Percentiles rank a stretch among this genome's conserved stretches.
Evolutionary conservation across 2,329 filamentous ascomycete genomes (phyloP).

Genomic region (Colletotrichum abscissum): DNA sequence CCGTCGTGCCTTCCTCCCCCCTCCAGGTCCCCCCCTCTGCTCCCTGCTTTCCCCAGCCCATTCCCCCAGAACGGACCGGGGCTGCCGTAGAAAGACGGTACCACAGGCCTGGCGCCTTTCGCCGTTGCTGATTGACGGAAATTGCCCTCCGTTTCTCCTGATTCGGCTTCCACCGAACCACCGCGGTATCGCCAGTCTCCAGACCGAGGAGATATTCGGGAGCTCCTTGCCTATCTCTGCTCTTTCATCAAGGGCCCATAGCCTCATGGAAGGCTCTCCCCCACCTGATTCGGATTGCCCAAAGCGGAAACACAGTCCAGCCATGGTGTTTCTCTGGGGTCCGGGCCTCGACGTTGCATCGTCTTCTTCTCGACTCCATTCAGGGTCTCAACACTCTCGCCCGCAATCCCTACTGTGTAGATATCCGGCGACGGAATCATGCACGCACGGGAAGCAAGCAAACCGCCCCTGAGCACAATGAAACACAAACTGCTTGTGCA

Average conservation of each 20-base stretch:
- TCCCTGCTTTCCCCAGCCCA: not conserved
- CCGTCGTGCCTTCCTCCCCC: not conserved
- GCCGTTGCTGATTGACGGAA: slow-evolving; percentile 28
- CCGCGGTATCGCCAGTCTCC: not conserved
- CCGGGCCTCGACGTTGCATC: not conserved
- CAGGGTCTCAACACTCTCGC: not conserved
- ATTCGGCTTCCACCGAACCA: not conserved
- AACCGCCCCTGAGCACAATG: slow-evolving; percentile 17
- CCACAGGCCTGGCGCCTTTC: slow-evolving; percentile 9
- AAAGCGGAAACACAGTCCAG: not conserved
- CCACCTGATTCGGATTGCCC: not conserved
- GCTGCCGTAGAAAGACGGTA: not conserved
- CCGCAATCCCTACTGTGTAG: not conserved
- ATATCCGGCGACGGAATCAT: not conserved
- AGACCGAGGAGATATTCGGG: not conserved
- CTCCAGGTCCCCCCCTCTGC: slow-evolving; percentile 1
- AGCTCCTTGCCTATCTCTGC: slow-evolving; percentile 6
- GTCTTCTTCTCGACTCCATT: not conserved
- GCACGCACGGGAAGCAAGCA: slow-evolving; percentile 8
- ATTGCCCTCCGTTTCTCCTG: slow-evolving; percentile 1
- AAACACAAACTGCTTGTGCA: slow-evolving; percentile 18
- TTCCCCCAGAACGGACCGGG: not conserved
- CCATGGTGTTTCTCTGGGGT: not conserved
- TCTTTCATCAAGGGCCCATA: not conserved
- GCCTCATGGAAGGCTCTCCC: not conserved